Evolutionary conservation across 1,284 basidiomycete genomes (phyloP).

Genomic region (Mrakiaceae sp.): DNA sequence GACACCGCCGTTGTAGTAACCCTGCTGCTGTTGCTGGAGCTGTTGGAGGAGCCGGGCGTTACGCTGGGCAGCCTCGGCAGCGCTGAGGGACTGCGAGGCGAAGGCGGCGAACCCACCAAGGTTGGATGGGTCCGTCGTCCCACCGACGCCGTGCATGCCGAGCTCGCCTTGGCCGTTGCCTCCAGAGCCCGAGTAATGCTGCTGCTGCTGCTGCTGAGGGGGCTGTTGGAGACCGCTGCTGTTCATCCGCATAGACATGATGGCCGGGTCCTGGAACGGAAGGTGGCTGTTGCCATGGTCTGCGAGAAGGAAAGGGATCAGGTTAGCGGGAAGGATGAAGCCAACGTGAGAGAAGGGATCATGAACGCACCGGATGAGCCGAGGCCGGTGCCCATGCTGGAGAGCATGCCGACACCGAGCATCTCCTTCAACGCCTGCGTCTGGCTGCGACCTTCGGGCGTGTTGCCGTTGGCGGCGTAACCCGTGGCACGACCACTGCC

Average conservation of each 20-base stretch:
- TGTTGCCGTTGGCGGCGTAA: no score
- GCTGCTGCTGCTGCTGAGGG: constrained; percentile 2
- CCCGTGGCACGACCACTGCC: no score
- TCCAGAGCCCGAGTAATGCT: neutral
- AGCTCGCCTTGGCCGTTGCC: neutral
- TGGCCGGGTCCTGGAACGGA: constrained; percentile 17
- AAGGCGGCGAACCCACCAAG: constrained; percentile 10
- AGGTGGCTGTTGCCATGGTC: constrained; percentile 11
- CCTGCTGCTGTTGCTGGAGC: constrained; percentile 13
- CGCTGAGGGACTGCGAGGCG: constrained; percentile 3
- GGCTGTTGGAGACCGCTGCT: constrained; percentile 7
- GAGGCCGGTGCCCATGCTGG: neutral
- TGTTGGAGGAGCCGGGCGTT: constrained; percentile 9
- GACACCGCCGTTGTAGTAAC: neutral
- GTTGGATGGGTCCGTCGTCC: constrained; percentile 3
- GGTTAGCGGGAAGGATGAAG: no score
- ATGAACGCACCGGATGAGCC: neutral
- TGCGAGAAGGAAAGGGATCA: neutral
- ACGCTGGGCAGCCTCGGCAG: neutral
- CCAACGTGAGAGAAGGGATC: neutral
- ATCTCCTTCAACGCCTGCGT: constrained; percentile 17
- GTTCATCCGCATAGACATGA: constrained; percentile 14
- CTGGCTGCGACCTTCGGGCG: neutral
- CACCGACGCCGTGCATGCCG: constrained; percentile 10
- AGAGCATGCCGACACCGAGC: constrained; percentile 15